Percentiles rank a stretch among this genome's conserved stretches.
phyloP scores from a whole-genome alignment of 2,329 filamentous ascomycete genomes.

The Huntiella bhutanensis region DNA sequence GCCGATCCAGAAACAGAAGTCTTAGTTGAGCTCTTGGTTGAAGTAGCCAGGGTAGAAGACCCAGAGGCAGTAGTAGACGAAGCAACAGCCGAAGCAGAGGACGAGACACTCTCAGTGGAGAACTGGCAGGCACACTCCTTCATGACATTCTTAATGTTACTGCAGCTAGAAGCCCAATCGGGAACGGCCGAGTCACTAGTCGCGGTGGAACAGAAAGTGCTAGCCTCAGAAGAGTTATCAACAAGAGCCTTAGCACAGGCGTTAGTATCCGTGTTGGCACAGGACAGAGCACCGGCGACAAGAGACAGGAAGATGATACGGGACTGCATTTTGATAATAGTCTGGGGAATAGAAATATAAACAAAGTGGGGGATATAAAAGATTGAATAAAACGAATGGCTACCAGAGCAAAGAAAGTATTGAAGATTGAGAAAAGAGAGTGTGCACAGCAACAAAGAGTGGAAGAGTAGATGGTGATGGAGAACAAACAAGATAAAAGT shows the following conservation, averaged over 20 bases:
- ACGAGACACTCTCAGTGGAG: constrained; percentile 11
- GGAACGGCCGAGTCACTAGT: constrained; percentile 16
- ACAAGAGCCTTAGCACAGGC: constrained; percentile 13
- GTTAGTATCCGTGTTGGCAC: constrained; percentile 12
- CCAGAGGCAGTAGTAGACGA: not conserved
- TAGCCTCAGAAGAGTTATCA: constrained; percentile 12
- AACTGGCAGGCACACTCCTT: constrained; percentile 19
- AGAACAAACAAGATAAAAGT: constrained; percentile 1
- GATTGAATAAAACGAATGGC: constrained; percentile 8
- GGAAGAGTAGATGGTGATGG: not conserved
- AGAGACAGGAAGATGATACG: constrained; percentile 7
- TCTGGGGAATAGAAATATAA: not conserved
- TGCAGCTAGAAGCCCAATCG: constrained; percentile 17
- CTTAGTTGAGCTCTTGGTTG: not conserved
- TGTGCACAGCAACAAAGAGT: constrained; percentile 5
- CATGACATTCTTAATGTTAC: constrained; percentile 16
- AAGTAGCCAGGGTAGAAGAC: not conserved
- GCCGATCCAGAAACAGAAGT: not conserved
- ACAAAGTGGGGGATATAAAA: not conserved
- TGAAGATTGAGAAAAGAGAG: not conserved
- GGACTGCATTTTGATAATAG: constrained; percentile 9
- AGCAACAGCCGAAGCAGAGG: not conserved
- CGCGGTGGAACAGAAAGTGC: constrained; percentile 13
- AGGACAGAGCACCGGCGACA: constrained; percentile 6
- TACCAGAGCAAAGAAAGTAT: constrained; percentile 7